Evolutionary conservation across 1,284 basidiomycete species (phyloP), one percentile per base, ranked within the genome.

Genomic region (Tilletia caries): DNA sequence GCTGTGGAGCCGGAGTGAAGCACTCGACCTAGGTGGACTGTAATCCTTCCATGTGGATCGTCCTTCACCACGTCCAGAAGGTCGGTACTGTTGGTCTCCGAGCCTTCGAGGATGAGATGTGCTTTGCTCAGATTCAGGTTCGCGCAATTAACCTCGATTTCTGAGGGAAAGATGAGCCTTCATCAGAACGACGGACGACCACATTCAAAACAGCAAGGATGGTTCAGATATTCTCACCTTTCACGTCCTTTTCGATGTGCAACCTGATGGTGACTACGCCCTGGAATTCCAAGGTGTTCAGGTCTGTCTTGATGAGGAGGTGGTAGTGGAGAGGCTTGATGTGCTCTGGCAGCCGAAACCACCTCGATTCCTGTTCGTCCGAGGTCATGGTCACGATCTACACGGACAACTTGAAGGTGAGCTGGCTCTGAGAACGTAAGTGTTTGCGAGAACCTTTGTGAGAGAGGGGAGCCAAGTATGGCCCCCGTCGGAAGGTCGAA

Each of bases 211-310:
- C 1, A 41, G 37, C 2, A 41, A 41, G 15, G 1, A 6, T 15
- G 10, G 15, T 6, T 41, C 15, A 41, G 10, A 27, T 20, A 76
- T 95, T 85, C 37, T 15, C 37, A 13, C 46, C 20, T 3, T 73
- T 67, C 2, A 91, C 91, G 71, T 89, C 87, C 71, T 88, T 84
- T 65, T 87, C 83, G 69, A 94, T 85, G 70, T 91, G 86, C 70
- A 95, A 85, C 76, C 91, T 92, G 77, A 93, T 88, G 75, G 89
- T 88, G 37, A 89, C 91, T 70, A 90, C 87, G 50, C 93, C 93
- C 60, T 88, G 86, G 80, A 93, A 95, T 23, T 84, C 87, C 67
- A 88, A 85, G 37, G 86, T 86, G 70, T 90, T 86, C 64, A 95
- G 87, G 84, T 93, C 90, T 3, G 93, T 32, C 81, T 87, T 89